Conservation (phyloP, 148 eudicot species). For the Chenopodium formosanum region DNA sequence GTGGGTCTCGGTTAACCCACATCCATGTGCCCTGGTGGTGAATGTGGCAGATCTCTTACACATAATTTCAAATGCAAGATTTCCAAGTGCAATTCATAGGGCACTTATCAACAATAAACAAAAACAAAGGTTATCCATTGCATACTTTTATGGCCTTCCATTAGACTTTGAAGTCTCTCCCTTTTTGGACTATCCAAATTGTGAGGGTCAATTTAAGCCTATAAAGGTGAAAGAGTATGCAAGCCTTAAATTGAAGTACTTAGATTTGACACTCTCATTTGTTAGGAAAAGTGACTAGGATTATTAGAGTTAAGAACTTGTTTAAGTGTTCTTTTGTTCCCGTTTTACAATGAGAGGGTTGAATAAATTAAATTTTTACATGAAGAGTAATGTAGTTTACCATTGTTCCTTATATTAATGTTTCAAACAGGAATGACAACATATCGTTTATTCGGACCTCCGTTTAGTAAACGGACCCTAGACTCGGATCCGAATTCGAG, state of each 20-base stretch:
- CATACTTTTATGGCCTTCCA: too few relatives aligned
- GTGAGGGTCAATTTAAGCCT: constrained; percentile 23
- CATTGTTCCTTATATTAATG: neutral
- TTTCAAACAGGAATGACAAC: neutral
- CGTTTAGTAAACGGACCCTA: too few relatives aligned
- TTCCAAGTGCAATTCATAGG: constrained; percentile 45
- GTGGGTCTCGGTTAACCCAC: constrained; percentile 28
- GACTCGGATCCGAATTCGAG: too few relatives aligned
- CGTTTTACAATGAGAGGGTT: neutral
- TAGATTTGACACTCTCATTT: constrained; percentile 37
- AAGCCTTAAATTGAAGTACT: constrained; percentile 39
- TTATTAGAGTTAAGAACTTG: too few relatives aligned
- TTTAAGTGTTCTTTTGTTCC: too few relatives aligned
- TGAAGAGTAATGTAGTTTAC: neutral
- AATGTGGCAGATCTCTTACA: constrained; percentile 65
- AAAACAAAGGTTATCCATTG: constrained; percentile 41
- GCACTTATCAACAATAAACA: constrained; percentile 39
- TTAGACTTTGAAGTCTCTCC: constrained; percentile 6
- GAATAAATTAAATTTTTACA: too few relatives aligned
- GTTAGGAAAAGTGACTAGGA: neutral
- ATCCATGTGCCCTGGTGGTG: constrained; percentile 47
- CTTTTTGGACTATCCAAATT: constrained; percentile 24
- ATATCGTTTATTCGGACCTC: too few relatives aligned
- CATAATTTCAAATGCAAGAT: constrained; percentile 56
- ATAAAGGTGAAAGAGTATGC: constrained; percentile 52